Evolutionary conservation across 1,139 yeast genomes (phyloP).

Genomic region (Pichia sp.): DNA sequence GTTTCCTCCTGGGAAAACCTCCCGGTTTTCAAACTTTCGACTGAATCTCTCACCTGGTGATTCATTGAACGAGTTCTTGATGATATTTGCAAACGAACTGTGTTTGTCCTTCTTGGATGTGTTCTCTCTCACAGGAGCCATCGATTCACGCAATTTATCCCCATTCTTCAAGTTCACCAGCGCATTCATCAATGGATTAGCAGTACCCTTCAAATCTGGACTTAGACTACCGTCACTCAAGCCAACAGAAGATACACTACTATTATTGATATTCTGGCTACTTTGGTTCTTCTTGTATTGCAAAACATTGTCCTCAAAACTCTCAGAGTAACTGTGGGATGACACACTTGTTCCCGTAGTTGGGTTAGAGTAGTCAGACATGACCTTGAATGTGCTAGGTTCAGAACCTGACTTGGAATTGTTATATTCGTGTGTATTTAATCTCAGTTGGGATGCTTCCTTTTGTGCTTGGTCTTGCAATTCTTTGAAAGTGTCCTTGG

Average conservation of each 20-base stretch:
- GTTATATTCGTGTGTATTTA: constrained; percentile 1
- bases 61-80: constrained; percentile 9
- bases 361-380: constrained; percentile 45
- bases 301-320: constrained; percentile 10
- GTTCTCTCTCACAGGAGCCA: constrained; percentile 23
- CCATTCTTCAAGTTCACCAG: constrained; percentile 35
- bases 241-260: no score
- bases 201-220: background rate
- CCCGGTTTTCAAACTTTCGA: background rate
- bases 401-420: constrained; percentile 22
- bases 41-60: background rate
- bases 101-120: constrained; percentile 2
- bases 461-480: constrained; percentile 28
- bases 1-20: no score
- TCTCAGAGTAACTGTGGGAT: constrained; percentile 14
- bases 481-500: constrained; percentile 29
- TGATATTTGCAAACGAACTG: constrained; percentile 11
- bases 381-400: constrained; percentile 28
- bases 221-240: background rate
- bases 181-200: constrained; percentile 1
- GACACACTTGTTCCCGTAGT: constrained; percentile 35
- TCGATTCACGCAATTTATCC: constrained; percentile 32
- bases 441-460: constrained; percentile 20
- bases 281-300: background rate
- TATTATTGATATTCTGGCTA: background rate